phyloP scores from a whole-genome alignment of 2,329 filamentous ascomycete species.

The Cordyceps pruinosa region DNA sequence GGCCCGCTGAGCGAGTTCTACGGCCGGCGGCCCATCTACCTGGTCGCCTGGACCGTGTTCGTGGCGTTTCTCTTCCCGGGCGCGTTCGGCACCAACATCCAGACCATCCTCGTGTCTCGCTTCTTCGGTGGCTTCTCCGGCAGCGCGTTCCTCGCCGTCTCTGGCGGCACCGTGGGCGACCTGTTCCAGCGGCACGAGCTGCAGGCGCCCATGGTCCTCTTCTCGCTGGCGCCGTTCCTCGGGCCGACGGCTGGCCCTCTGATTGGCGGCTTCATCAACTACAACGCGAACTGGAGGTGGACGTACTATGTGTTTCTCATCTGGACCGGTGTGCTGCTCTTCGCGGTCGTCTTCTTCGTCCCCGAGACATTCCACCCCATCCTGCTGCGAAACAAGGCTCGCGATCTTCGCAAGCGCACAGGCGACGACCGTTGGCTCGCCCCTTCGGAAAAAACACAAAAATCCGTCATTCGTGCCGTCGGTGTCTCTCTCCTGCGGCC shows the following conservation, averaged over 20 bases:
- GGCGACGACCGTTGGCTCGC: slow-evolving; percentile 72
- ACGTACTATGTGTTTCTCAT: slow-evolving; percentile 81
- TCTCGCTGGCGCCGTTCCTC: slow-evolving; percentile 58
- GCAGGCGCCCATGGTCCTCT: slow-evolving; percentile 77
- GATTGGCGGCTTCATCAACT: slow-evolving; percentile 76
- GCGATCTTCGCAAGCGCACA: slow-evolving; percentile 61
- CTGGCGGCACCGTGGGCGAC: slow-evolving; percentile 80
- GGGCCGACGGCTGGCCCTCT: slow-evolving; percentile 54
- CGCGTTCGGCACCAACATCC: slow-evolving; percentile 73
- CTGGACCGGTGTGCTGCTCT: slow-evolving; percentile 62
- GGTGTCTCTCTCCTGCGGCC: slow-evolving; percentile 57
- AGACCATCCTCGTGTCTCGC: slow-evolving; percentile 68
- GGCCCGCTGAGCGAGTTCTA: slow-evolving; percentile 70
- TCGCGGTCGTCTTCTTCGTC: slow-evolving; percentile 62
- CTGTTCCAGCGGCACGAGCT: slow-evolving; percentile 63
- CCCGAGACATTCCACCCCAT: slow-evolving; percentile 85
- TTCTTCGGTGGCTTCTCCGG: slow-evolving; percentile 73
- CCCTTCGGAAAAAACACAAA: slow-evolving; percentile 65
- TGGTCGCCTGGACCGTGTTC: slow-evolving; percentile 66
- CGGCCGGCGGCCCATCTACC: slow-evolving; percentile 74
- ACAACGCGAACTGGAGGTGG: slow-evolving; percentile 69
- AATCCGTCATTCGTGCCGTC: slow-evolving; percentile 58
- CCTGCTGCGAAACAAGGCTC: slow-evolving; percentile 66
- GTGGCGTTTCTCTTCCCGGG: slow-evolving; percentile 75
- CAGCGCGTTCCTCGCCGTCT: slow-evolving; percentile 63